A percentile compares a stretch with the other conserved stretches of the same genome.
phyloP scores from a whole-genome alignment of 2,329 filamentous ascomycete species.

The Monosporascus sp. region DNA sequence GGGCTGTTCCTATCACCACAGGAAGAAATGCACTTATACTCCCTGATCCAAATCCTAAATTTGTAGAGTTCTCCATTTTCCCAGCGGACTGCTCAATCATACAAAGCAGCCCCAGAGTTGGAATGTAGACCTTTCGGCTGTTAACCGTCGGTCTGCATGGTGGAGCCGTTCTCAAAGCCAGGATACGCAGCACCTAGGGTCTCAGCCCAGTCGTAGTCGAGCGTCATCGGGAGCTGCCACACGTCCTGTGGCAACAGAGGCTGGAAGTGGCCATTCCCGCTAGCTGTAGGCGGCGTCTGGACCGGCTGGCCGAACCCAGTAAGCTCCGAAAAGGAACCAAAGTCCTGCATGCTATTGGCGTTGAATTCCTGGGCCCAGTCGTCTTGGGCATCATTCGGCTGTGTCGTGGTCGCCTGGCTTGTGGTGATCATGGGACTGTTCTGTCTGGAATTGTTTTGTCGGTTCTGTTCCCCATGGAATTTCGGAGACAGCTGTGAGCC shows the following conservation, averaged over 20 bases:
- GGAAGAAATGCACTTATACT: too few species aligned
- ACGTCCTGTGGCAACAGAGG: conserved; percentile 89
- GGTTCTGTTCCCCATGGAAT: conserved; percentile 29
- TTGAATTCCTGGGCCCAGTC: conserved; percentile 41
- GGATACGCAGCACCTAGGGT: conserved; percentile 62
- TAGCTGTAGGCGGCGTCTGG: conserved; percentile 17
- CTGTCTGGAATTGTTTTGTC: conserved; percentile 24
- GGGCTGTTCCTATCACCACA: too few species aligned
- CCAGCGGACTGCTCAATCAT: too few species aligned
- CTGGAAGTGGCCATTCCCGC: conserved; percentile 50
- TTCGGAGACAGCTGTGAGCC: conserved; percentile 24
- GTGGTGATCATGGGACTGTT: conserved; percentile 36
- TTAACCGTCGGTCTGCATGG: conserved; percentile 9
- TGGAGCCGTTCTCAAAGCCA: conserved; percentile 56
- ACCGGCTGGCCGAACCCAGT: conserved; percentile 36
- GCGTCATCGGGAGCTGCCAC: conserved; percentile 92
- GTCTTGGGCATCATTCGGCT: conserved; percentile 38
- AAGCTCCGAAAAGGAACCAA: conserved; percentile 41
- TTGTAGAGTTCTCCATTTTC: too few species aligned
- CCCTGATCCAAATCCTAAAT: too few species aligned
- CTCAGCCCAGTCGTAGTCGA: conserved; percentile 81
- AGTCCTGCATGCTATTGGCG: conserved; percentile 32
- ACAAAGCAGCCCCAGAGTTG: too few species aligned
- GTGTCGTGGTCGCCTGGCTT: conserved; percentile 34
- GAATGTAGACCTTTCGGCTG: too few species aligned